These are phyloP conservation scores for Paxillus rubicundulus DNA, from an alignment of 768 basidiomycete genomes.

Conservation along the genomic window DNA sequence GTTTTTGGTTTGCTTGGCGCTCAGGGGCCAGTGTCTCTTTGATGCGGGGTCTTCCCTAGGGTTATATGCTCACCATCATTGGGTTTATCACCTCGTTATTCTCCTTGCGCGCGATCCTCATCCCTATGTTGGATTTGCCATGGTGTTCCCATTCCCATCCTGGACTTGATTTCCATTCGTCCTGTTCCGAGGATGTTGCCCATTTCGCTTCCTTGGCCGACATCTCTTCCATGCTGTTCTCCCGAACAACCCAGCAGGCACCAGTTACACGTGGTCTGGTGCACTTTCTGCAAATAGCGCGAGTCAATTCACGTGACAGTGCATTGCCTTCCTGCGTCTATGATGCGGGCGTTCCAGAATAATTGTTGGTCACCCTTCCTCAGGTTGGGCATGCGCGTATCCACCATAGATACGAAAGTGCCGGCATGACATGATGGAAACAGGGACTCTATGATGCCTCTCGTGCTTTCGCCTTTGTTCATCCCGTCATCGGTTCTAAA, in stretches of 20 bases:
- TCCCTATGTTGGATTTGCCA: not conserved
- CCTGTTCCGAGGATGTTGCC: not conserved
- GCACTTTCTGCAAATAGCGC: not conserved
- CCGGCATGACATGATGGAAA: not conserved
- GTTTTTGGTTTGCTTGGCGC: not conserved
- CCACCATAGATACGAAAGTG: too few species aligned
- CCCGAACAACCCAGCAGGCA: not conserved
- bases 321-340: not conserved
- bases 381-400: too few species aligned
- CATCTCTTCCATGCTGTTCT: not conserved
- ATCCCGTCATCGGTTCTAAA: not conserved
- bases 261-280: not conserved
- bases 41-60: not conserved
- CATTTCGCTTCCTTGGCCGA: too few species aligned
- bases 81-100: not conserved
- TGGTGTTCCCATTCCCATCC: too few species aligned
- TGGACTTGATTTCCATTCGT: not conserved
- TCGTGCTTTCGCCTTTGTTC: not conserved
- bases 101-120: not conserved
- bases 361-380: too few species aligned
- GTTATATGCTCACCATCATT: not conserved
- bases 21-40: not conserved
- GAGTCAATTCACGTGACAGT: constrained; percentile 1
- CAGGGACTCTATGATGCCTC: not conserved
- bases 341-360: not conserved